Percentiles rank a stretch among this genome's conserved stretches.
Conservation (phyloP, 352 stramenopile genomes). For the Pythium rishiriense region DNA sequence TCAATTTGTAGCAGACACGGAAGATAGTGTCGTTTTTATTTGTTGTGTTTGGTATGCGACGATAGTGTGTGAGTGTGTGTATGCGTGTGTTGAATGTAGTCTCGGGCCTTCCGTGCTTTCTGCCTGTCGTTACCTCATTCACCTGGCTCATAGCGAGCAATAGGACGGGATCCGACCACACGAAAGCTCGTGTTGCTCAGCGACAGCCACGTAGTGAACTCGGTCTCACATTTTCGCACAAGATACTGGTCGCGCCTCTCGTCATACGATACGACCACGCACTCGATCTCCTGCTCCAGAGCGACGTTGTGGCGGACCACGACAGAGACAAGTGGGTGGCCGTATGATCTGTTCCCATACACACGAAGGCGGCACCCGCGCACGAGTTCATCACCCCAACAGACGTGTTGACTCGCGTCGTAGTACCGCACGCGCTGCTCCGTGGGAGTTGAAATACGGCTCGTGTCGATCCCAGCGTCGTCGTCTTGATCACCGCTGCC, state of each 20-base stretch:
- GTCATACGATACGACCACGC: conserved; percentile 48
- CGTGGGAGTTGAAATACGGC: background rate
- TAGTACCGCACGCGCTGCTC: conserved; percentile 55
- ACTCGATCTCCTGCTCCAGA: conserved; percentile 53
- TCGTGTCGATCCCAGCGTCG: conserved; percentile 7
- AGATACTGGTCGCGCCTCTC: conserved; percentile 38
- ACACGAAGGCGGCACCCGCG: conserved; percentile 45
- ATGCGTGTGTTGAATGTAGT: background rate
- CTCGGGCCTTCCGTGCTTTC: background rate
- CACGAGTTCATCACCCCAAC: conserved; percentile 67
- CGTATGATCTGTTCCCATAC: conserved; percentile 45
- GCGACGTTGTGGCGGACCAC: conserved; percentile 39
- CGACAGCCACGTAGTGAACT: conserved; percentile 52
- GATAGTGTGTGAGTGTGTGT: background rate
- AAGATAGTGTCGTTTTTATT: conserved; percentile 7
- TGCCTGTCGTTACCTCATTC: conserved; percentile 5
- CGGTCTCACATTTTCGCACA: conserved; percentile 43
- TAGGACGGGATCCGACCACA: conserved; percentile 34
- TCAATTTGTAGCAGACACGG: conserved; percentile 2
- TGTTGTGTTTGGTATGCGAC: background rate
- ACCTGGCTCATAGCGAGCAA: conserved; percentile 29
- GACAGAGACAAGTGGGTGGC: conserved; percentile 35
- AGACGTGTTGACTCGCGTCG: conserved; percentile 58
- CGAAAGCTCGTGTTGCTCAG: conserved; percentile 52
- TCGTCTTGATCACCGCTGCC: conserved; percentile 19